Evolutionary conservation across 1,139 yeast genomes (phyloP).

Genomic region (Suhomyces choctaworum): DNA sequence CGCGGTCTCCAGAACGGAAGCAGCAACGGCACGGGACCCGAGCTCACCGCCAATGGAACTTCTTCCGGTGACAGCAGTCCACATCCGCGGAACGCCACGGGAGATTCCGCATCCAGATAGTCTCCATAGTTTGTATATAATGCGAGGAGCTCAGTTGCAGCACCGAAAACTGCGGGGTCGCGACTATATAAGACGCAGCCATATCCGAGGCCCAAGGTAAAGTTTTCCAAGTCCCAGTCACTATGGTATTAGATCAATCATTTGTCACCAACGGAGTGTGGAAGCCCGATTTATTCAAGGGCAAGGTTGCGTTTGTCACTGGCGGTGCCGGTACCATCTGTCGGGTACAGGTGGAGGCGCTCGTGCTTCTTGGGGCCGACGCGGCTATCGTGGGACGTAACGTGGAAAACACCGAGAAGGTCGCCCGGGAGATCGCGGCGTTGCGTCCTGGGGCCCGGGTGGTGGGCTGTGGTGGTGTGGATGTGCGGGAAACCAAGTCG

Average conservation of each 20-base stretch:
- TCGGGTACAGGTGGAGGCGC: constrained; percentile 28
- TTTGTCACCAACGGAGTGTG: constrained; percentile 32
- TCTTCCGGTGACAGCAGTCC: too few species aligned
- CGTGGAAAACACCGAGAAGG: constrained; percentile 32
- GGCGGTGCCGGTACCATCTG: constrained; percentile 33
- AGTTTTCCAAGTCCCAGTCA: too few species aligned
- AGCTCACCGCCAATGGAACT: background rate
- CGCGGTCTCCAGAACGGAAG: constrained; percentile 2
- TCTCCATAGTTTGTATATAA: too few species aligned
- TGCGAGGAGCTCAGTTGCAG: too few species aligned
- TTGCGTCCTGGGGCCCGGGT: constrained; percentile 26
- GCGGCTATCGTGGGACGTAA: constrained; percentile 31
- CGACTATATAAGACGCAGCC: too few species aligned
- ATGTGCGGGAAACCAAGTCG: constrained; percentile 25
- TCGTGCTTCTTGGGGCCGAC: constrained; percentile 29
- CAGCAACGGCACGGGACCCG: background rate
- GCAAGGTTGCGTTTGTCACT: constrained; percentile 56
- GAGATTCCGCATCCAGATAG: constrained; percentile 5
- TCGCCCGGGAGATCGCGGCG: constrained; percentile 60
- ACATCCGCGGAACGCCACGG: too few species aligned
- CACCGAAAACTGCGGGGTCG: too few species aligned
- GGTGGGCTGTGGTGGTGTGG: constrained; percentile 21
- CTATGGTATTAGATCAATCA: constrained; percentile 22
- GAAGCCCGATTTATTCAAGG: constrained; percentile 68
- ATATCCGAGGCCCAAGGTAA: constrained; percentile 1